Evolutionary conservation across 257 asterid species (phyloP).

Genomic region (Solanum chmielewskii): DNA sequence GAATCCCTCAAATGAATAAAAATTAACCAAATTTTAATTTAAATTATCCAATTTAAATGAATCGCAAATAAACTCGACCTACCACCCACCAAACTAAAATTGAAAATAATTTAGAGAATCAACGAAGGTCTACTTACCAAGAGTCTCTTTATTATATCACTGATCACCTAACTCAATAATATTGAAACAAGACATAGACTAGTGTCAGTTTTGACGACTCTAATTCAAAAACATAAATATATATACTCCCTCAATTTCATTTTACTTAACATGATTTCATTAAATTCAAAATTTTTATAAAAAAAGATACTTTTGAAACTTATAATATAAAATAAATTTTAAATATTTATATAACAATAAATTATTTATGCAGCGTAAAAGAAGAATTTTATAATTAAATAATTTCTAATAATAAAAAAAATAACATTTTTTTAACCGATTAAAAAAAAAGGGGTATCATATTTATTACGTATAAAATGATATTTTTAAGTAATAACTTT

Average conservation of each 20-base stretch:
- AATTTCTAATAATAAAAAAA: too few species aligned
- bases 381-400: too few species aligned
- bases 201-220: neutral
- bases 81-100: neutral
- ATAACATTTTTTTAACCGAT: too few species aligned
- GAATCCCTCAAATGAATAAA: neutral
- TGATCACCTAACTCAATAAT: neutral
- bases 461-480: too few species aligned
- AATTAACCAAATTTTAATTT: neutral
- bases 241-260: neutral
- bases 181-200: neutral
- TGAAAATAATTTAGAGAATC: neutral
- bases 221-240: neutral
- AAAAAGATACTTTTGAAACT: accelerated
- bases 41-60: neutral
- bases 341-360: too few species aligned
- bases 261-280: too few species aligned
- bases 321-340: too few species aligned
- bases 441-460: too few species aligned
- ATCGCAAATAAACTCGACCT: neutral
- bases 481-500: neutral
- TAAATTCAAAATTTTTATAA: too few species aligned
- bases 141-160: neutral
- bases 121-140: neutral
- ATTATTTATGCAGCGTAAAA: neutral